Conservation (phyloP, 495 filamentous ascomycete genomes). For the Podospora anserina region DNA sequence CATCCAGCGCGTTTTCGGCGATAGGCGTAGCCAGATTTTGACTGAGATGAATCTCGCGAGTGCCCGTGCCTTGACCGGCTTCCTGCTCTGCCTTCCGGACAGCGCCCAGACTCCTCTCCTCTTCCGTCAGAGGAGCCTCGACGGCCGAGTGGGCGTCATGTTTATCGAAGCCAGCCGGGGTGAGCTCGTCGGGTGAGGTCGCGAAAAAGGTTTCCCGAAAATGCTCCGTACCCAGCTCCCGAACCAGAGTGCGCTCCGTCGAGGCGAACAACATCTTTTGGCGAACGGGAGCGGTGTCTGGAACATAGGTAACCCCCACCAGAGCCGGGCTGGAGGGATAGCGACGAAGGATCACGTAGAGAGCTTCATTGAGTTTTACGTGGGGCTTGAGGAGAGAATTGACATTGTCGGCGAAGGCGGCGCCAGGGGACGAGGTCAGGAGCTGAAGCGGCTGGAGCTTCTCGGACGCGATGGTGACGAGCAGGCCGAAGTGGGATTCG, state of each 20-base stretch:
- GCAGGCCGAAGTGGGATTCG: conserved; percentile 67
- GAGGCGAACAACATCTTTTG: conserved; percentile 95
- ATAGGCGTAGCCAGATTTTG: conserved; percentile 62
- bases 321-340: conserved; percentile 54
- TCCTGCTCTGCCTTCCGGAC: conserved; percentile 79
- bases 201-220: conserved; percentile 77
- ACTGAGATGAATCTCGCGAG: conserved; percentile 57
- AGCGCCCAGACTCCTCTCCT: conserved; percentile 73
- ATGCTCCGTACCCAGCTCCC: conserved; percentile 85
- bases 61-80: conserved; percentile 66
- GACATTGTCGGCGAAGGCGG: conserved; percentile 64
- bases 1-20: conserved; percentile 64
- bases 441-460: conserved; percentile 61
- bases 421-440: conserved; percentile 52
- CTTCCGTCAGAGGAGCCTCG: conserved; percentile 78
- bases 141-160: conserved; percentile 67
- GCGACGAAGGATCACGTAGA: conserved; percentile 82
- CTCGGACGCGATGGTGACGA: conserved; percentile 76
- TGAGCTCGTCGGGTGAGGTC: conserved; percentile 70
- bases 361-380: conserved; percentile 68
- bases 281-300: conserved; percentile 81
- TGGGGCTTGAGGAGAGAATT: conserved; percentile 50
- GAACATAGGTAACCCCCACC: conserved; percentile 84
- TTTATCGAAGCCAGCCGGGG: conserved; percentile 66
- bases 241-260: conserved; percentile 75